phyloP scores from a whole-genome alignment of 1,284 basidiomycete species.

The Pyrrhoderma noxium region DNA sequence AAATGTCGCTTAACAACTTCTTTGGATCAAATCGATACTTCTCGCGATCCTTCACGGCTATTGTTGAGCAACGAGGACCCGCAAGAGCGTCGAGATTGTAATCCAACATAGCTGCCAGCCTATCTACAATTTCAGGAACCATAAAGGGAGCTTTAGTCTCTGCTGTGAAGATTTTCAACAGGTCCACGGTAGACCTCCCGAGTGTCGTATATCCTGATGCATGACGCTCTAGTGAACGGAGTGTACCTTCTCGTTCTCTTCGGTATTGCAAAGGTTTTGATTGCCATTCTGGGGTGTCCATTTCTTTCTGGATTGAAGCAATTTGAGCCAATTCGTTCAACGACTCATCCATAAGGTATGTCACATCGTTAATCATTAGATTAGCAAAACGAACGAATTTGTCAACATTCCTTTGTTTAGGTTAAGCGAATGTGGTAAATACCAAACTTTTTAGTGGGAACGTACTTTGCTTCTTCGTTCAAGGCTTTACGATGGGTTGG shows the following conservation, averaged over 20 bases:
- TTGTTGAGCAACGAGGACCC: constrained; percentile 78
- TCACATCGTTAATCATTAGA: constrained; percentile 98
- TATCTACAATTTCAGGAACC: constrained; percentile 93
- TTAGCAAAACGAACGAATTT: constrained; percentile 95
- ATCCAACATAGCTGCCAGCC: constrained; percentile 94
- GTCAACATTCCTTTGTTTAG: constrained; percentile 61
- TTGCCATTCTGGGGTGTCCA: constrained; percentile 73
- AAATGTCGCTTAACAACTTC: constrained; percentile 76
- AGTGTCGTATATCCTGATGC: constrained; percentile 84
- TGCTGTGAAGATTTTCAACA: constrained; percentile 88
- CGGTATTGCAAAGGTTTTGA: constrained; percentile 63
- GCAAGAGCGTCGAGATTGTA: constrained; percentile 90
- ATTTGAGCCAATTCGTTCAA: constrained; percentile 86
- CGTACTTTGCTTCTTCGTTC: constrained; percentile 68
- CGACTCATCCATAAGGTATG: constrained; percentile 96
- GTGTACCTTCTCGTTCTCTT: constrained; percentile 75
- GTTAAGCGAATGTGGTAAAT: constrained; percentile 10
- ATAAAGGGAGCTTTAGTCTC: constrained; percentile 92
- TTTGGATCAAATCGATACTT: constrained; percentile 89
- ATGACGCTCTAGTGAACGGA: constrained; percentile 75
- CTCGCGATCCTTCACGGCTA: constrained; percentile 83
- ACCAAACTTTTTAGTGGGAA: constrained; percentile 15
- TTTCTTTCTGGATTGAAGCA: constrained; percentile 78
- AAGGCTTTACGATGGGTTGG: constrained; percentile 81
- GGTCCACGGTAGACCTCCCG: constrained; percentile 80